Base-by-base conservation (phyloP, 2,329 filamentous ascomycete species). In the Cladosporium sp. region DNA sequence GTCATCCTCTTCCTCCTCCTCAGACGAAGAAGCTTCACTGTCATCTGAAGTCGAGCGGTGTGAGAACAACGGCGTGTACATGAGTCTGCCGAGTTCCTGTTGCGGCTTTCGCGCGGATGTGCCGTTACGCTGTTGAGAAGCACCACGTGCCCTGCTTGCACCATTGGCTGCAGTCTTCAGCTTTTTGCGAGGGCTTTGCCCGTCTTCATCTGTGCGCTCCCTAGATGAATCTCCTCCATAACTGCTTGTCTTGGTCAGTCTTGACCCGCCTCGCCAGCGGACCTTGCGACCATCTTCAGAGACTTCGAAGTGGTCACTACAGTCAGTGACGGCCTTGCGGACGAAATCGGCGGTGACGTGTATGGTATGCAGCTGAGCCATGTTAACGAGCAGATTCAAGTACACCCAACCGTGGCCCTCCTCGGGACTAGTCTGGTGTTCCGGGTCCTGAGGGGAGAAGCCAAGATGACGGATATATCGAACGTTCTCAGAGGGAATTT, bases 291-390 rank as follows among this genome's bases (percentile, higher is more conserved):
- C 89, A 65, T 94, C 90, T 0, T 78, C 77, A 0, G 90, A 93
- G 0, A 95, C 70, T 68, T 95, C 89, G 52, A 96, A 86, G 64
- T 88, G 89, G 19, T 82, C 81, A 65, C 89, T 93, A 62, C 85
- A 82, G 50, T 88, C 84, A 0, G 78, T 76, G 1, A 95, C 79
- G 0, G 91, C 88, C 35, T 83, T 82, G 58, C 88, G 85, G 37
- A 94, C 85, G 65, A 93, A 93, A 25, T 87, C 84, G 0, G 86
- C 80, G 0, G 90, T 91, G 1, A 95, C 90, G 58, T 91, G 92
- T 64, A 94, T 80, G 0, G 91, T 93, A 65, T 95, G 90, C 17
- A 95, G 75, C 72, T 95, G 90, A 0, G 91, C 90, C 77, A 95
- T 82, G 66, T 88, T 91, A 68, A 87, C 86, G 1, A 95, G 78